Conservation (phyloP, 306 rosid genomes). For the Gillenia trifoliata region DNA sequence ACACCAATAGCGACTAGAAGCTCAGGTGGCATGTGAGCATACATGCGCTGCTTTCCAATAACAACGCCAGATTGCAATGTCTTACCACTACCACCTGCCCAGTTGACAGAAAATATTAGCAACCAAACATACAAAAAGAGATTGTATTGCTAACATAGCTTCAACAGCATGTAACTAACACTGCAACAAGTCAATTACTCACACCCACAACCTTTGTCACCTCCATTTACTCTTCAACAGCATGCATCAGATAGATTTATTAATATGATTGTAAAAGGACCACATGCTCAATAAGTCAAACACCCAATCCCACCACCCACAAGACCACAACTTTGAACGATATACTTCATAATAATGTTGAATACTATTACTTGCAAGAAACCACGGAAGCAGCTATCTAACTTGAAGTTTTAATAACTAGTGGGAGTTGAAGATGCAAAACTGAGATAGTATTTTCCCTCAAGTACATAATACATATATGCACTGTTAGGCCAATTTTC, state of each 20-base stretch:
- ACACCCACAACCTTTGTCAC: not conserved
- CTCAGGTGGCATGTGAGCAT: constrained; percentile 88
- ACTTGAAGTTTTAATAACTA: not conserved
- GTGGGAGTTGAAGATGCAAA: not conserved
- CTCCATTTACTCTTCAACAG: not conserved
- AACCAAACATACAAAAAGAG: not conserved
- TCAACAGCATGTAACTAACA: not conserved
- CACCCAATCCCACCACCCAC: not conserved
- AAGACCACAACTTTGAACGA: not conserved
- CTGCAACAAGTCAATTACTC: not conserved
- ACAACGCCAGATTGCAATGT: not conserved
- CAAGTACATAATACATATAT: not conserved
- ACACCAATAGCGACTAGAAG: constrained; percentile 56
- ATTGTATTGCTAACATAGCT: not conserved
- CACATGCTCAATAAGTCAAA: not conserved
- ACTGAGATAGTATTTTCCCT: not conserved
- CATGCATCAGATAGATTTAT: not conserved
- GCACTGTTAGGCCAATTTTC: not conserved
- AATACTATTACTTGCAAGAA: not conserved
- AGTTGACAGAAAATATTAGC: constrained; percentile 18
- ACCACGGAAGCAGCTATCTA: not conserved
- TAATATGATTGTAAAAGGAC: not conserved
- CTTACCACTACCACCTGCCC: constrained; percentile 36
- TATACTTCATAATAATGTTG: not conserved
- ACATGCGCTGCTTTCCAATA: constrained; percentile 44